phyloP scores from a whole-genome alignment of 1,284 basidiomycete genomes.

The Mycosarcoma mackinlayi region DNA sequence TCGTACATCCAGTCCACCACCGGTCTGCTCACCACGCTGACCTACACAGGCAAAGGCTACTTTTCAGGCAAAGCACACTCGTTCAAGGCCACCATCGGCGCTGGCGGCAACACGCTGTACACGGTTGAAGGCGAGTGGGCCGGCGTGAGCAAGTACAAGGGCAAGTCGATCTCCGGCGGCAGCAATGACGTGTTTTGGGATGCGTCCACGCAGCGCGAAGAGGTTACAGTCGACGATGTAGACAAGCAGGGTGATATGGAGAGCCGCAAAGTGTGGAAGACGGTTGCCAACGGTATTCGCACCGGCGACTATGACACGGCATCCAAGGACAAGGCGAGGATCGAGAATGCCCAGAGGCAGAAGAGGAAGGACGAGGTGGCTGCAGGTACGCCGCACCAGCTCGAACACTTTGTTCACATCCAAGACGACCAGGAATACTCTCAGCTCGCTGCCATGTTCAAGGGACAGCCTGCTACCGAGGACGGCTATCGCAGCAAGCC shows the following conservation, averaged over 20 bases:
- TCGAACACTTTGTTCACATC: constrained; percentile 66
- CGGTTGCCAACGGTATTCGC: constrained; percentile 89
- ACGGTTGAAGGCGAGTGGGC: constrained; percentile 91
- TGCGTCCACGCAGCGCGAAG: constrained; percentile 73
- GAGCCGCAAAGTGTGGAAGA: constrained; percentile 85
- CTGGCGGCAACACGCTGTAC: constrained; percentile 71
- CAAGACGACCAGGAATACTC: constrained; percentile 68
- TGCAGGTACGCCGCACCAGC: constrained; percentile 78
- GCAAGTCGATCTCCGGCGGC: constrained; percentile 46
- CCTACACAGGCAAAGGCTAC: constrained; percentile 91
- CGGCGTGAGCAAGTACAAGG: constrained; percentile 73
- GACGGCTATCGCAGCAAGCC: constrained; percentile 54
- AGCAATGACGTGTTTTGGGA: constrained; percentile 72
- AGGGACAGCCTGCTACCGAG: constrained; percentile 54
- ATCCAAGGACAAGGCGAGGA: constrained; percentile 85
- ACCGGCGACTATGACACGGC: constrained; percentile 92
- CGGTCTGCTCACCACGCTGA: constrained; percentile 76
- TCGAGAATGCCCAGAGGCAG: constrained; percentile 96
- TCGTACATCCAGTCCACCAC: constrained; percentile 85
- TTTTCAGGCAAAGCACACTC: constrained; percentile 91
- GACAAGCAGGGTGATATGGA: constrained; percentile 83
- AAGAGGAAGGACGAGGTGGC: constrained; percentile 84
- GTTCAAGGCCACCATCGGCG: constrained; percentile 82
- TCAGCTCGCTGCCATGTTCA: constrained; percentile 51
- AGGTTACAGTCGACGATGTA: constrained; percentile 77